Evolutionary conservation across 176 grass and related monocot genomes (phyloP).

Genomic region (Cenchrus americanus): DNA sequence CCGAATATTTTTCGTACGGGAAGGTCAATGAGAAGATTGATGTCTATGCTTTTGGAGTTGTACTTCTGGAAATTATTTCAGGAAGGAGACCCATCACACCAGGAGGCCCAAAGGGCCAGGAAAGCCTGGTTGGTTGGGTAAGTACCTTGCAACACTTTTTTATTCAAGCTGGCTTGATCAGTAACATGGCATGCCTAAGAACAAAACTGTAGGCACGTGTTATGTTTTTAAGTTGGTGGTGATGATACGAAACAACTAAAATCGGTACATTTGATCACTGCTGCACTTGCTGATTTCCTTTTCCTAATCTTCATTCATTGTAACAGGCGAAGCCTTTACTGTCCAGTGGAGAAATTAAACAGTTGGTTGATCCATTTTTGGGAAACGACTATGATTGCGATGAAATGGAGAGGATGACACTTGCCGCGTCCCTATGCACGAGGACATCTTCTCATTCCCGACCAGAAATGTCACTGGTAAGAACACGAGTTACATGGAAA

Average conservation of each 20-base stretch:
- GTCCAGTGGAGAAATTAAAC: slow-evolving; percentile 63
- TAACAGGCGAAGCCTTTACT: slow-evolving; percentile 88
- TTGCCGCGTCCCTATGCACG: slow-evolving; percentile 74
- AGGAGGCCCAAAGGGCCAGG: slow-evolving; percentile 64
- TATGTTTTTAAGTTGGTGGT: not conserved
- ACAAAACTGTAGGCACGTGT: not conserved
- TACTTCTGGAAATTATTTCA: slow-evolving; percentile 91
- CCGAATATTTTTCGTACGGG: slow-evolving; percentile 88
- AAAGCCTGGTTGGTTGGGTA: slow-evolving; percentile 97
- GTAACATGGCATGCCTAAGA: not conserved
- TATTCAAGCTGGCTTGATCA: slow-evolving; percentile 4
- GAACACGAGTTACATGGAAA: slow-evolving; percentile 14
- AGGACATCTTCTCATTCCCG: slow-evolving; percentile 62
- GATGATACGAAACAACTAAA: slow-evolving; percentile 25
- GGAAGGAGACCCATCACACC: slow-evolving; percentile 87
- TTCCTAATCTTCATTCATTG: slow-evolving; percentile 3
- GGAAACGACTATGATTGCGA: slow-evolving; percentile 61
- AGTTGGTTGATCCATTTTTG: slow-evolving; percentile 67
- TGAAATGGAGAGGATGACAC: slow-evolving; percentile 76
- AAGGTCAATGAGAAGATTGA: slow-evolving; percentile 93
- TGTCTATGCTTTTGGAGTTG: slow-evolving; percentile 92
- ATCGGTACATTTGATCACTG: slow-evolving; percentile 2
- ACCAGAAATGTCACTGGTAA: slow-evolving; percentile 73
- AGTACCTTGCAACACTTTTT: slow-evolving; percentile 35
- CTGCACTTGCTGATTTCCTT: not conserved